phyloP scores from a whole-genome alignment of 306 rosid genomes.

The Cicer pinnatifidum region DNA sequence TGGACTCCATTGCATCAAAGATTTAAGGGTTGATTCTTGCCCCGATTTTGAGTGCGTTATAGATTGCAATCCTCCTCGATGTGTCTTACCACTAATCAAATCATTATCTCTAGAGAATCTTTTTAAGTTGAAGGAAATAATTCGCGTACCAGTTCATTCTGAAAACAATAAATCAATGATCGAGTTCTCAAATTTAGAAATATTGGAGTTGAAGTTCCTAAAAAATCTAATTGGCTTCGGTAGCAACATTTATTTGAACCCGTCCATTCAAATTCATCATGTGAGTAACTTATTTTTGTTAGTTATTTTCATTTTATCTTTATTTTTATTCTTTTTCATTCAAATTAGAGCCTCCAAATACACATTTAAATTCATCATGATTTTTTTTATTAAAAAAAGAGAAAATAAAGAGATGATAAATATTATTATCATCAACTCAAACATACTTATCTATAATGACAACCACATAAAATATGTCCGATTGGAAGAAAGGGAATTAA shows the following conservation, averaged over 20 bases:
- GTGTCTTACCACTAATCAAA: neutral
- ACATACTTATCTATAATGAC: too few species aligned
- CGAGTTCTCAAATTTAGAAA: neutral
- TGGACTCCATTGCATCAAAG: conserved; percentile 26
- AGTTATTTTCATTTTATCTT: neutral
- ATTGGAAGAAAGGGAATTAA: too few species aligned
- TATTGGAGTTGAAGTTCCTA: neutral
- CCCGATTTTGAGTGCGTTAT: neutral
- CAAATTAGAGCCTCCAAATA: neutral
- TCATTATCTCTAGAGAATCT: neutral
- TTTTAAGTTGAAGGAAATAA: neutral
- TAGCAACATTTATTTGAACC: neutral
- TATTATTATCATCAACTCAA: too few species aligned
- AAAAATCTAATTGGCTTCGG: neutral
- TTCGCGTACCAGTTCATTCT: neutral
- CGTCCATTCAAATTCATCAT: neutral
- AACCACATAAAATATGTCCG: too few species aligned
- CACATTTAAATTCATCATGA: too few species aligned
- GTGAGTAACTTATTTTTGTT: neutral
- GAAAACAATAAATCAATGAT: neutral
- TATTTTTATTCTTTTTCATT: neutral
- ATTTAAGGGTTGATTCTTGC: neutral
- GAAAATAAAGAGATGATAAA: too few species aligned
- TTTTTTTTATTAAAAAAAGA: too few species aligned
- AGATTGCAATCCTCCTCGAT: neutral